phyloP scores from a whole-genome alignment of 768 basidiomycete genomes.

The Pleurotus pulmonarius region DNA sequence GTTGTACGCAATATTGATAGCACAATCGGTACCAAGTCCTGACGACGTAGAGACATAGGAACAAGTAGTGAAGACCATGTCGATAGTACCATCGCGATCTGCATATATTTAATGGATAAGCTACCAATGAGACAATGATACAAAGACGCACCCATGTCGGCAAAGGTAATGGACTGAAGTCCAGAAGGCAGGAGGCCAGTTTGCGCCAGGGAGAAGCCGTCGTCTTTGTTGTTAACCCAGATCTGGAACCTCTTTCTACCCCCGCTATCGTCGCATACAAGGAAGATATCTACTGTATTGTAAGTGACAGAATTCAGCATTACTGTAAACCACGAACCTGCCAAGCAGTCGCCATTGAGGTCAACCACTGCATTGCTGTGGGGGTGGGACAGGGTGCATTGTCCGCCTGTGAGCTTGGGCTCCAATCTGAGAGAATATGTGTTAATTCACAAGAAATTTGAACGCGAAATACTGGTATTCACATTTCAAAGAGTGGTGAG shows the following conservation, averaged over 20 bases:
- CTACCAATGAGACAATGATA: background rate
- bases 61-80: constrained; percentile 91
- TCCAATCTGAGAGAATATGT: constrained; percentile 39
- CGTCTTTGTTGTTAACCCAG: constrained; percentile 83
- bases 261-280: constrained; percentile 72
- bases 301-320: background rate
- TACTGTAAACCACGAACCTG: constrained; percentile 46
- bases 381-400: constrained; percentile 80
- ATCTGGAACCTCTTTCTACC: constrained; percentile 75
- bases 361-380: constrained; percentile 96
- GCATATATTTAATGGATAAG: background rate
- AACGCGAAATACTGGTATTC: too few species aligned
- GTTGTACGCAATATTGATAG: constrained; percentile 91
- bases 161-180: constrained; percentile 78
- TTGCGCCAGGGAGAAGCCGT: constrained; percentile 69
- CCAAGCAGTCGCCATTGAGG: constrained; percentile 92
- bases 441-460: too few species aligned
- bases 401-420: constrained; percentile 56
- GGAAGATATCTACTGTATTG: constrained; percentile 66
- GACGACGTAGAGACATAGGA: constrained; percentile 57
- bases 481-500: constrained; percentile 67
- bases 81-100: constrained; percentile 97
- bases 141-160: constrained; percentile 70
- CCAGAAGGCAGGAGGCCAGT: constrained; percentile 70
- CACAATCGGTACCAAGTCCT: constrained; percentile 74